phyloP scores from a whole-genome alignment of 108 stramenopile genomes.

The Nitzschia putrida region DNA sequence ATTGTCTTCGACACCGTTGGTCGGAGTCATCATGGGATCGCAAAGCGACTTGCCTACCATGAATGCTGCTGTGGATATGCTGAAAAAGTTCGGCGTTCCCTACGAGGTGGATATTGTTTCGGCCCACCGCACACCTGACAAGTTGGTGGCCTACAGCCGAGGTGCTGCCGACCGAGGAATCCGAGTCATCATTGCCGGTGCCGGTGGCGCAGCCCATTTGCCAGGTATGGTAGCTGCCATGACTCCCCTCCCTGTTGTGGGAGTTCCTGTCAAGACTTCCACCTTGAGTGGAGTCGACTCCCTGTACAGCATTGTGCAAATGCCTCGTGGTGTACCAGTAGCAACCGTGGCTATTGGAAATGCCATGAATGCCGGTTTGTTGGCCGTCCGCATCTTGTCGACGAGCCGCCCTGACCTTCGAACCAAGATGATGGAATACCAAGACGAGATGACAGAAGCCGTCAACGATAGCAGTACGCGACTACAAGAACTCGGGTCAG shows the following conservation, averaged over 20 bases:
- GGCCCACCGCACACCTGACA: slow-evolving; percentile 97
- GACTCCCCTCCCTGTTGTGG: slow-evolving; percentile 97
- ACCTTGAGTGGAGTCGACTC: slow-evolving; percentile 97
- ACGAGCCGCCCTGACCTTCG: slow-evolving; percentile 71
- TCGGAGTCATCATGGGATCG: slow-evolving; percentile 97
- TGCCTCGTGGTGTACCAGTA: slow-evolving; percentile 98
- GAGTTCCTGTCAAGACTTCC: slow-evolving; percentile 97
- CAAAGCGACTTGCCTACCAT: slow-evolving; percentile 97
- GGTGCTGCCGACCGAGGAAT: slow-evolving; percentile 87
- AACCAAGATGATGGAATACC: slow-evolving; percentile 81
- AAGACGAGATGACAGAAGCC: slow-evolving; percentile 72
- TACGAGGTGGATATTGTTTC: slow-evolving; percentile 98
- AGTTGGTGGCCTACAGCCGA: slow-evolving; percentile 88
- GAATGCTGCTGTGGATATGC: slow-evolving; percentile 87
- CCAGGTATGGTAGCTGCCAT: slow-evolving; percentile 98
- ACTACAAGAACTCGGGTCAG: slow-evolving; percentile 68
- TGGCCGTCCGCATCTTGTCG: slow-evolving; percentile 93
- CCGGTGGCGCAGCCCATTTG: slow-evolving; percentile 99
- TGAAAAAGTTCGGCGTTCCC: slow-evolving; percentile 86
- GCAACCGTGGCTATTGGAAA: slow-evolving; percentile 99
- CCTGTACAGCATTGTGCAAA: slow-evolving; percentile 96
- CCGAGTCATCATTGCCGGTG: slow-evolving; percentile 95
- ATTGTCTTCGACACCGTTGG: slow-evolving; percentile 66
- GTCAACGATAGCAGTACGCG: slow-evolving; percentile 69
- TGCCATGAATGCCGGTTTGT: slow-evolving; percentile 94